phyloP scores from a whole-genome alignment of 2,329 filamentous ascomycete genomes.

The Xylariaceae sp. region DNA sequence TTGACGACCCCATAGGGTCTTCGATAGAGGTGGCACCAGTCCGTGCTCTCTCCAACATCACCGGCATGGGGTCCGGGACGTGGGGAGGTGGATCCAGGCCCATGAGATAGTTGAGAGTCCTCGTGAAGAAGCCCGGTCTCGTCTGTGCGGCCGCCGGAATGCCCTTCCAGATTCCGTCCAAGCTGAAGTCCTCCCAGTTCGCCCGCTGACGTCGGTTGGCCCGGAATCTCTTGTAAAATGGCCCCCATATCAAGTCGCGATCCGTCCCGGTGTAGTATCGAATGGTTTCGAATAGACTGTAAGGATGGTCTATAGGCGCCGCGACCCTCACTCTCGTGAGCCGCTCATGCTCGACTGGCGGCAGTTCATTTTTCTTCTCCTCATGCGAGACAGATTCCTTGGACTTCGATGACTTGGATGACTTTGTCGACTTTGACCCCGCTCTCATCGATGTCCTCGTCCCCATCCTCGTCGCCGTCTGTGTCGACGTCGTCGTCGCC shows the following conservation, averaged over 20 bases:
- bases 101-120: neutral
- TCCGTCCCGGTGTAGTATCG: conserved; percentile 8
- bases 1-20: neutral
- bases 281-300: neutral
- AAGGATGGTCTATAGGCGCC: neutral
- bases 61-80: neutral
- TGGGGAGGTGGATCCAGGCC: conserved; percentile 8
- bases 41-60: neutral
- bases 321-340: neutral
- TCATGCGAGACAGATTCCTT: neutral
- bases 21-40: neutral
- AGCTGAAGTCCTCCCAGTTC: conserved; percentile 5
- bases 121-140: conserved; percentile 5
- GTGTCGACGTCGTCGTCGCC: neutral
- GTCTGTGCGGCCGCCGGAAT: conserved; percentile 13
- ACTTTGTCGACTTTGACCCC: too few species aligned
- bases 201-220: neutral
- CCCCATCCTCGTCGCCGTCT: too few species aligned
- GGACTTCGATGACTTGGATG: too few species aligned
- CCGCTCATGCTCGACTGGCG: conserved; percentile 5
- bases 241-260: conserved; percentile 18
- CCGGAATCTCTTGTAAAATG: conserved; percentile 16
- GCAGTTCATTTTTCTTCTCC: conserved; percentile 1
- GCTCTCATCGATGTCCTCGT: too few species aligned
- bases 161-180: conserved; percentile 12